Evolutionary conservation across 495 filamentous ascomycete species (phyloP).

Genomic region (Penicillium subrubescens): DNA sequence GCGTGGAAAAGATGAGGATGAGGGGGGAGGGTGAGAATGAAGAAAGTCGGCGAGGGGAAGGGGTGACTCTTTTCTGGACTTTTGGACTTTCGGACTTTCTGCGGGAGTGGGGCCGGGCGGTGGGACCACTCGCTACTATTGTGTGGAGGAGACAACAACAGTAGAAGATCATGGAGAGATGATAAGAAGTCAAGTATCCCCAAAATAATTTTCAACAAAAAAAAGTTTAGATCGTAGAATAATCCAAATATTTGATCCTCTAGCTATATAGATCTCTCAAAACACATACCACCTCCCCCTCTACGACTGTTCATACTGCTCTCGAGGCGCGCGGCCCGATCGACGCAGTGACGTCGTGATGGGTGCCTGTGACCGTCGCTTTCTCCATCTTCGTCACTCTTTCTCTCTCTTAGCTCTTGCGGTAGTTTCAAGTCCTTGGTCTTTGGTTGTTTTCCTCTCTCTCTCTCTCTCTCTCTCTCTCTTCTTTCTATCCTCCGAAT

Average conservation of each 20-base stretch:
- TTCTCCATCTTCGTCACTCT: not conserved
- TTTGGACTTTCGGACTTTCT: constrained; percentile 5
- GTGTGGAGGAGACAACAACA: not conserved
- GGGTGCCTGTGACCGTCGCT: not conserved
- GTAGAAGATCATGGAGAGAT: not conserved
- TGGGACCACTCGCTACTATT: not conserved
- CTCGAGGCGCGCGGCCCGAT: not conserved
- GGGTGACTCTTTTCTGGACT: no score
- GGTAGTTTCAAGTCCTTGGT: not conserved
- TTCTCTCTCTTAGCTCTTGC: not conserved
- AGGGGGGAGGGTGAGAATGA: not conserved
- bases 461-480: no score
- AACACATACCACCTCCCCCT: not conserved
- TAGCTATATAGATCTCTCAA: not conserved
- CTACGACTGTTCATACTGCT: not conserved
- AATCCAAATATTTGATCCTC: no score
- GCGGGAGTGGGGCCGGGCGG: constrained; percentile 15
- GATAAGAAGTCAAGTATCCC: no score
- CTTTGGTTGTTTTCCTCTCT: not conserved
- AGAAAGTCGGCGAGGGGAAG: not conserved
- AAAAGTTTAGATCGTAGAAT: no score
- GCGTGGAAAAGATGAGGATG: not conserved
- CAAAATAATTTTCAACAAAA: no score
- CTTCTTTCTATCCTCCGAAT: not conserved
- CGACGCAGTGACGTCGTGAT: constrained; percentile 1